Evolutionary conservation across 73 alveolate species (phyloP).

Genomic region (Blepharisma japonicum): DNA sequence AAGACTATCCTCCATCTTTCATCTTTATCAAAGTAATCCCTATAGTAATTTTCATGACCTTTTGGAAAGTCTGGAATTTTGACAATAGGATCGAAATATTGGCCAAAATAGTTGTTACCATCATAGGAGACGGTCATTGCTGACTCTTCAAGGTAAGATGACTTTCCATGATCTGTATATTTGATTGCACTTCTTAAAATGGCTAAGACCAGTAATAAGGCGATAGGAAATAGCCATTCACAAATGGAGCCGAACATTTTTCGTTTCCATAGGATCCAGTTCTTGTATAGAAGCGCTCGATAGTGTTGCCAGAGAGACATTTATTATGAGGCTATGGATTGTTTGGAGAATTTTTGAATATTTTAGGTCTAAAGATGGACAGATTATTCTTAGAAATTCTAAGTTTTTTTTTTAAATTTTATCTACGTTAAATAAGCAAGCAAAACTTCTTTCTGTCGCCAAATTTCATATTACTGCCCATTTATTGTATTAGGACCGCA

Average conservation of each 20-base stretch:
- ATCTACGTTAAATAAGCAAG: no score
- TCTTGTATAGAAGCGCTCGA: constrained; percentile 79
- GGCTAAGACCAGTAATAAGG: constrained; percentile 35
- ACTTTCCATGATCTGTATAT: neutral
- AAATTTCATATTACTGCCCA: no score
- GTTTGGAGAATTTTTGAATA: no score
- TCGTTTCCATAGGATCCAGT: constrained; percentile 87
- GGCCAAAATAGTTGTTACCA: neutral
- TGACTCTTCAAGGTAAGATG: neutral
- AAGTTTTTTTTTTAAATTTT: no score
- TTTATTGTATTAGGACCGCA: no score
- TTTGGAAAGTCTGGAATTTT: neutral
- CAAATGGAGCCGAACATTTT: constrained; percentile 68
- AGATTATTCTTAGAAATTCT: no score
- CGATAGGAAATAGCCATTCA: constrained; percentile 82
- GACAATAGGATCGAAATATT: neutral
- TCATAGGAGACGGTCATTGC: neutral
- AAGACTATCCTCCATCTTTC: neutral
- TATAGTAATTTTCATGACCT: neutral
- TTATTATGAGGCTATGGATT: neutral
- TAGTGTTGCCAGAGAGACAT: constrained; percentile 58
- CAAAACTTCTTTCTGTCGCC: no score
- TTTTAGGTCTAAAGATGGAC: no score
- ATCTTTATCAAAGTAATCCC: neutral
- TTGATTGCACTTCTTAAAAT: neutral